These are phyloP conservation scores for Alliaria petiolata DNA, from an alignment of 345 rosid species.

Conservation along the genomic window DNA sequence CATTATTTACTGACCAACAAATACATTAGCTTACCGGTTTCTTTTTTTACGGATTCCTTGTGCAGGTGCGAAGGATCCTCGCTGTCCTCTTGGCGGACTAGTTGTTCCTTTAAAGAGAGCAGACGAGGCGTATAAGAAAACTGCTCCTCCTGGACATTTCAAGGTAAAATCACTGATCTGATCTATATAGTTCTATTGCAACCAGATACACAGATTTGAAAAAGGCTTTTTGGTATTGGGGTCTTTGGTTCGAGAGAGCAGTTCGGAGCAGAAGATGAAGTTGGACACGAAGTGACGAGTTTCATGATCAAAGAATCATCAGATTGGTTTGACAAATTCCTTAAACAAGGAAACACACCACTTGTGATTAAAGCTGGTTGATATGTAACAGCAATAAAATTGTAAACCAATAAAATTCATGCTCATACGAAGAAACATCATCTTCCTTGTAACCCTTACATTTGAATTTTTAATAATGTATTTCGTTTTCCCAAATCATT, in stretches of 20 bases:
- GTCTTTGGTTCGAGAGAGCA: slow-evolving; percentile 25
- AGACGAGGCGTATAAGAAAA: slow-evolving; percentile 42
- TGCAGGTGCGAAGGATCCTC: slow-evolving; percentile 74
- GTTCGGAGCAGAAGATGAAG: slow-evolving; percentile 61
- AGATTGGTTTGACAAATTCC: slow-evolving; percentile 67
- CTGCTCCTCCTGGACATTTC: slow-evolving; percentile 40
- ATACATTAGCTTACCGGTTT: neutral
- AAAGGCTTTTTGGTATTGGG: neutral
- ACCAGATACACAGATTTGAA: neutral
- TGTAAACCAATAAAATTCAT: neutral
- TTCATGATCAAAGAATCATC: slow-evolving; percentile 77
- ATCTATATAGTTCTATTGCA: neutral
- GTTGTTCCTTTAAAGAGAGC: slow-evolving; percentile 45
- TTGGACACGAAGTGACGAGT: slow-evolving; percentile 62
- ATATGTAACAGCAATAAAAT: neutral
- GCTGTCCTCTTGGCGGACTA: slow-evolving; percentile 72
- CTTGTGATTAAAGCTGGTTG: neutral
- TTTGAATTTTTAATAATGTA: neutral
- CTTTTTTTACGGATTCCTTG: neutral
- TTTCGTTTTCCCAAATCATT: too few species aligned
- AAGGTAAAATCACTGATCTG: slow-evolving; percentile 38
- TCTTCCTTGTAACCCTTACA: slow-evolving; percentile 11
- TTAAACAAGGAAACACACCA: slow-evolving; percentile 25
- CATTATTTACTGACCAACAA: neutral
- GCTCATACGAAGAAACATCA: neutral